A percentile compares a stretch with the other conserved stretches of the same genome.
Evolutionary conservation across 2,329 filamentous ascomycete genomes (phyloP).

Genomic region (Emericellopsis cladophorae): DNA sequence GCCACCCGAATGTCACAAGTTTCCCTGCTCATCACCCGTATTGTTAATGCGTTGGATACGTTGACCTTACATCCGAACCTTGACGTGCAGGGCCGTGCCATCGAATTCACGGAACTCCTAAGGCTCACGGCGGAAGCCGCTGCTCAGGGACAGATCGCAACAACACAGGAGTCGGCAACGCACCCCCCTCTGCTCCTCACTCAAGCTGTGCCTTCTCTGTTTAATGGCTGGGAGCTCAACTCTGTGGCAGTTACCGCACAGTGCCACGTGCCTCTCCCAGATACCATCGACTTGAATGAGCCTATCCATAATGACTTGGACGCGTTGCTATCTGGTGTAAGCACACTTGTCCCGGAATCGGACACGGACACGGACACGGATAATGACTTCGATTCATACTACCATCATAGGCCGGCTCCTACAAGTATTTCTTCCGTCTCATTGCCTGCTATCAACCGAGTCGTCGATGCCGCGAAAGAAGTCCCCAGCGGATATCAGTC

Average conservation of each 20-base stretch:
- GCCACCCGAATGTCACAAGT: conserved; percentile 60
- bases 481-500: conserved; percentile 44
- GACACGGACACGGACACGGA: conserved; percentile 38
- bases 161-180: conserved; percentile 33
- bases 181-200: conserved; percentile 77
- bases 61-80: conserved; percentile 72
- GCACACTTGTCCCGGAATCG: conserved; percentile 20
- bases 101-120: conserved; percentile 84
- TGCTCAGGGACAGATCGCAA: conserved; percentile 48
- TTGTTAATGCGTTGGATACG: conserved; percentile 71
- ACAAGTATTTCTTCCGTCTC: conserved; percentile 34
- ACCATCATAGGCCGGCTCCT: conserved; percentile 41
- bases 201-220: conserved; percentile 80
- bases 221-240: conserved; percentile 78
- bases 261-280: conserved; percentile 69
- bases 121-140: conserved; percentile 76
- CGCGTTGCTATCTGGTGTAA: conserved; percentile 48
- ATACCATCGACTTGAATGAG: conserved; percentile 64
- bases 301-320: conserved; percentile 69
- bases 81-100: conserved; percentile 88
- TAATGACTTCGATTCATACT: conserved; percentile 56
- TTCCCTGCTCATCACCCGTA: conserved; percentile 65
- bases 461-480: conserved; percentile 38
- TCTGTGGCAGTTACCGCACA: conserved; percentile 78
- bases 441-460: conserved; percentile 38